Percentiles rank a stretch among this genome's conserved stretches.
Evolutionary conservation across 192 early-diverging fungal genomes (phyloP).

Genomic region (Mortierella claussenii): DNA sequence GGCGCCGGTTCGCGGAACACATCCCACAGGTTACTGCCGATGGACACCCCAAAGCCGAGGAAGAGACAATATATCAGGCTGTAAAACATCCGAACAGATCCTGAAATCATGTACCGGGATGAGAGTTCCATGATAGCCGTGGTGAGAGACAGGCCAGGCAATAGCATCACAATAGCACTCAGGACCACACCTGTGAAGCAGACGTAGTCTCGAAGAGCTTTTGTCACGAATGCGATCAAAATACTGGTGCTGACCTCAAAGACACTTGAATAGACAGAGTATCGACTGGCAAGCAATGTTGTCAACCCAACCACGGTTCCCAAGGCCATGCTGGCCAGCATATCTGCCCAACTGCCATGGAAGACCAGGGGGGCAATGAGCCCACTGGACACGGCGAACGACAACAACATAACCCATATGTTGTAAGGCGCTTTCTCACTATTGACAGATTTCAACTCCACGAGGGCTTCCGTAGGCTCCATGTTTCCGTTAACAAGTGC

Average conservation of each 20-base stretch:
- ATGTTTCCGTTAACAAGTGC: slow-evolving; percentile 65
- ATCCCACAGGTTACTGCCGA: slow-evolving; percentile 59
- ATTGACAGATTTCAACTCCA: slow-evolving; percentile 64
- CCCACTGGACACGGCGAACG: slow-evolving; percentile 65
- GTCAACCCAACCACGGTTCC: slow-evolving; percentile 64
- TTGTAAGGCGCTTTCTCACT: slow-evolving; percentile 67
- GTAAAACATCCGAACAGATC: slow-evolving; percentile 84
- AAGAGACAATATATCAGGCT: slow-evolving; percentile 85
- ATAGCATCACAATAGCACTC: slow-evolving; percentile 67
- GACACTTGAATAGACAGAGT: slow-evolving; percentile 70
- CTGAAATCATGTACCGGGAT: slow-evolving; percentile 86
- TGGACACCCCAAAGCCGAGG: slow-evolving; percentile 79
- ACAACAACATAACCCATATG: slow-evolving; percentile 56
- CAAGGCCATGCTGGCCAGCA: slow-evolving; percentile 43
- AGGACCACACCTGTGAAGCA: slow-evolving; percentile 73
- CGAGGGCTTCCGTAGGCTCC: slow-evolving; percentile 60
- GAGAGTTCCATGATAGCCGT: slow-evolving; percentile 91
- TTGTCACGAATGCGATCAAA: slow-evolving; percentile 69
- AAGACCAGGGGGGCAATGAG: slow-evolving; percentile 74
- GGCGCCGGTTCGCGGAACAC: slow-evolving; percentile 45
- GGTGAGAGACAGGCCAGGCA: slow-evolving; percentile 84
- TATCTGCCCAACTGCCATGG: slow-evolving; percentile 75
- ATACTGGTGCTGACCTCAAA: slow-evolving; percentile 78
- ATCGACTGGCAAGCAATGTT: slow-evolving; percentile 67
- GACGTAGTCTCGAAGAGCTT: slow-evolving; percentile 67